These are phyloP conservation scores for Fusarium sp. DNA, from an alignment of 2,329 filamentous ascomycete species.

Conservation along the genomic window DNA sequence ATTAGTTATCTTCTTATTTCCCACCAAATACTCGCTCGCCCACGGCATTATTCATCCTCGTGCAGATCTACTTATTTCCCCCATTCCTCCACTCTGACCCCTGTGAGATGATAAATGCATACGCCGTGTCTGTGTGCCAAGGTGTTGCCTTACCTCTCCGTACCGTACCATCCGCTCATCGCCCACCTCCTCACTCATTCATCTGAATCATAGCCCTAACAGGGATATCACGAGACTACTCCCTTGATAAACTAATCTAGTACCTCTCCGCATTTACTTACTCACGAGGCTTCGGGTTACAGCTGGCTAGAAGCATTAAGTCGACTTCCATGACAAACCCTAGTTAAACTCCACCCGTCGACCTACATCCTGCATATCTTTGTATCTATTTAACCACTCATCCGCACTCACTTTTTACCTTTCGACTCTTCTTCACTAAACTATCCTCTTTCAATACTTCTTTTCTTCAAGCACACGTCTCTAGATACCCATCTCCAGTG, in stretches of 20 bases:
- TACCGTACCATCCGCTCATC: constrained; percentile 8
- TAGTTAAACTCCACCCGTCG: not conserved
- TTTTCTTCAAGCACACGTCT: not conserved
- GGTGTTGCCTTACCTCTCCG: constrained; percentile 9
- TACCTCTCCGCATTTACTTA: constrained; percentile 22
- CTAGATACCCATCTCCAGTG: not conserved
- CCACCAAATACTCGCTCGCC: constrained; percentile 5
- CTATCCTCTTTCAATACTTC: not conserved
- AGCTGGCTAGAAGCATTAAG: constrained; percentile 19
- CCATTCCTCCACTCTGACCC: constrained; percentile 20
- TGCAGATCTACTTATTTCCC: constrained; percentile 23
- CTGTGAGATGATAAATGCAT: not conserved
- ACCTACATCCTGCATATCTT: not conserved
- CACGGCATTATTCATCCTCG: constrained; percentile 14
- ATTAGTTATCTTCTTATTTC: constrained; percentile 22
- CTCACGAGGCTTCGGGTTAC: constrained; percentile 20
- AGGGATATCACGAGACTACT: constrained; percentile 22
- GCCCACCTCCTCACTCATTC: constrained; percentile 1
- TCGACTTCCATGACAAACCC: not conserved
- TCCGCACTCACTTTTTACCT: not conserved
- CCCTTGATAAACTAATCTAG: constrained; percentile 3
- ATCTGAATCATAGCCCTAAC: constrained; percentile 22
- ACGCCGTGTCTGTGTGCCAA: not conserved
- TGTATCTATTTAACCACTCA: constrained; percentile 20
- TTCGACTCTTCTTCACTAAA: not conserved